These are phyloP conservation scores for Alternaria sp. DNA, from an alignment of 2,329 filamentous ascomycete genomes.

Conservation along the genomic window DNA sequence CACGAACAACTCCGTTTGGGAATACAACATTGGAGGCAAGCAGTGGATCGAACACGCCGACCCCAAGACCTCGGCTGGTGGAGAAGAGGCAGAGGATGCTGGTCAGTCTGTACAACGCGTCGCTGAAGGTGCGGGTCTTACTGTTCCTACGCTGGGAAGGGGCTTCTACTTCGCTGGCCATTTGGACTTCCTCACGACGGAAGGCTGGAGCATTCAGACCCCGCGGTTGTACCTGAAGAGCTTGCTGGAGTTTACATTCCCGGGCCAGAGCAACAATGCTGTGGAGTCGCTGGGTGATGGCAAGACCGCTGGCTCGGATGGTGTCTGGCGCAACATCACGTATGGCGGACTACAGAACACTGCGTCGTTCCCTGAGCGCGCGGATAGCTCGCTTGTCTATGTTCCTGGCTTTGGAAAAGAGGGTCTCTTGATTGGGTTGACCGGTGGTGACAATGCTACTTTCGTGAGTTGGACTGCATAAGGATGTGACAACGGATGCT, in stretches of 20 bases:
- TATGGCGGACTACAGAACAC: slow-evolving; percentile 70
- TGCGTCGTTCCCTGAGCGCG: slow-evolving; percentile 73
- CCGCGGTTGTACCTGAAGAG: slow-evolving; percentile 74
- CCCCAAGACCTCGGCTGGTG: slow-evolving; percentile 69
- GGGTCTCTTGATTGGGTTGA: slow-evolving; percentile 78
- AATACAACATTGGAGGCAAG: slow-evolving; percentile 67
- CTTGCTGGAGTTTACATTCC: slow-evolving; percentile 77
- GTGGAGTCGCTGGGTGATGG: slow-evolving; percentile 62
- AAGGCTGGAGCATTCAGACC: slow-evolving; percentile 72
- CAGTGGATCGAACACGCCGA: slow-evolving; percentile 69
- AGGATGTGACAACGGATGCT: background rate
- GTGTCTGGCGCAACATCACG: slow-evolving; percentile 76
- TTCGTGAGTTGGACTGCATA: slow-evolving; percentile 59
- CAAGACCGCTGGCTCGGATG: slow-evolving; percentile 65
- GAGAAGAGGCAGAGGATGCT: slow-evolving; percentile 65
- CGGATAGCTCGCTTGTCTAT: slow-evolving; percentile 75
- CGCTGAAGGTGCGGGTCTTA: slow-evolving; percentile 76
- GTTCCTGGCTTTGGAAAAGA: slow-evolving; percentile 77
- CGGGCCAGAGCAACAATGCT: slow-evolving; percentile 69
- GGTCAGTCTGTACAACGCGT: slow-evolving; percentile 68
- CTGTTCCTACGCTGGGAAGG: slow-evolving; percentile 71
- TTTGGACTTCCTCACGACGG: slow-evolving; percentile 67
- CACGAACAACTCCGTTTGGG: slow-evolving; percentile 69
- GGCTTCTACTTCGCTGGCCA: slow-evolving; percentile 84
- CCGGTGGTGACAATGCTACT: slow-evolving; percentile 72